These are phyloP conservation scores for Auriscalpium vulgare DNA, from an alignment of 768 basidiomycete genomes.

Conservation along the genomic window DNA sequence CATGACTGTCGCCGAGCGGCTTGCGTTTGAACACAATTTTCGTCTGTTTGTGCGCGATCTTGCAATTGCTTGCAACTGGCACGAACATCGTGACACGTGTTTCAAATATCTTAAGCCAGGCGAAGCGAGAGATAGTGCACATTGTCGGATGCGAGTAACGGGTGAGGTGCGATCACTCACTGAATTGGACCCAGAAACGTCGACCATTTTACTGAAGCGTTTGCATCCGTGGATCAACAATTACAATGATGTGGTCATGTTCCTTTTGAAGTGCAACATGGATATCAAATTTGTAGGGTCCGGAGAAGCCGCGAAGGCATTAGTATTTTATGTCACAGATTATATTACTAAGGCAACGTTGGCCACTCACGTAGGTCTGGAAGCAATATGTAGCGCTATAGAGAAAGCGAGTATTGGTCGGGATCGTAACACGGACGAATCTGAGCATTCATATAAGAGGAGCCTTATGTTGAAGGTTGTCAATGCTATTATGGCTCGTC, in stretches of 20 bases:
- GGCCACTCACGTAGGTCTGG: constrained; percentile 28
- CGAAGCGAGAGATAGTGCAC: constrained; percentile 17
- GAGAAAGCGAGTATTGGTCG: background rate
- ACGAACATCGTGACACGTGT: constrained; percentile 28
- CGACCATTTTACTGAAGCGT: constrained; percentile 23
- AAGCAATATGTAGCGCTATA: background rate
- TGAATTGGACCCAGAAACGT: constrained; percentile 23
- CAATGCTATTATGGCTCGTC: background rate
- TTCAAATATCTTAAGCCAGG: constrained; percentile 28
- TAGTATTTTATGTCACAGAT: constrained; percentile 40
- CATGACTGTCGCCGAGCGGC: background rate
- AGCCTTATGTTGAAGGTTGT: background rate
- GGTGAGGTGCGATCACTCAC: constrained; percentile 1
- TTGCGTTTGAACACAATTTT: background rate
- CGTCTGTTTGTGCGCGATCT: constrained; percentile 7
- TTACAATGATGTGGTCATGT: constrained; percentile 24
- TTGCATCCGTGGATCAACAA: constrained; percentile 36
- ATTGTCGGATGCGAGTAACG: constrained; percentile 21
- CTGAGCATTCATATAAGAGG: no score
- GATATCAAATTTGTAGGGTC: constrained; percentile 40
- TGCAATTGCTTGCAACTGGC: constrained; percentile 22
- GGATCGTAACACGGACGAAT: no score
- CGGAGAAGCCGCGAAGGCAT: constrained; percentile 32
- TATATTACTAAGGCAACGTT: constrained; percentile 39
- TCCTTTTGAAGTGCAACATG: constrained; percentile 32